Conservation (phyloP, 73 alveolate genomes). For the Durusdinium trenchii region DNA sequence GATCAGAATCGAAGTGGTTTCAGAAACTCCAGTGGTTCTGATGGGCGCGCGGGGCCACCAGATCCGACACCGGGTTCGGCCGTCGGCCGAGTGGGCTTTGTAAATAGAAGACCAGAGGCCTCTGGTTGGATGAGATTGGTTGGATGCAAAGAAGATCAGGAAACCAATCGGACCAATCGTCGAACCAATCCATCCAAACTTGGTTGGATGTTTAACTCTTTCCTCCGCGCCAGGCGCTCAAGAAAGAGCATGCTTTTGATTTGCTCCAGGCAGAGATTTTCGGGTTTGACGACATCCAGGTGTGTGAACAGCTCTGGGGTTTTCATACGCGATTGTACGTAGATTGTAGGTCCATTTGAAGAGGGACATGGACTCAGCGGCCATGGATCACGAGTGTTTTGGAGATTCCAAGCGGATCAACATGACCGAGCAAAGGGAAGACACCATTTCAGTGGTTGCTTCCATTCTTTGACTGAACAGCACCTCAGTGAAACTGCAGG, state of each 20-base stretch:
- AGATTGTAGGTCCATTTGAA: neutral
- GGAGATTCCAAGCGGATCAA: neutral
- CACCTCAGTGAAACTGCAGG: neutral
- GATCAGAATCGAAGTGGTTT: no score
- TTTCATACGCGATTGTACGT: neutral
- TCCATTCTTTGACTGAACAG: neutral
- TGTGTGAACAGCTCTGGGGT: neutral
- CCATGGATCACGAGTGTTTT: neutral
- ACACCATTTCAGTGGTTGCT: neutral
- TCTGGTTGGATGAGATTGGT: neutral
- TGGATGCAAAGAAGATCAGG: neutral
- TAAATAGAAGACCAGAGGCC: no score
- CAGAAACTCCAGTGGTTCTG: no score
- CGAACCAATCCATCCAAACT: no score
- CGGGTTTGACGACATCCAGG: neutral
- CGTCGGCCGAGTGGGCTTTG: neutral
- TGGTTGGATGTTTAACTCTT: neutral
- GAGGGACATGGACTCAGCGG: neutral
- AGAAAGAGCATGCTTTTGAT: neutral
- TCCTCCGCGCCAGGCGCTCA: neutral
- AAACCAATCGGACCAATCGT: neutral
- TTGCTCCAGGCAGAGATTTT: neutral
- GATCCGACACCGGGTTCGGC: neutral
- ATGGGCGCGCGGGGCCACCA: no score
- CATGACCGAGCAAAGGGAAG: neutral